These are phyloP conservation scores for Cyberlindnera mrakii DNA, from an alignment of 805 yeast species.

Conservation along the genomic window DNA sequence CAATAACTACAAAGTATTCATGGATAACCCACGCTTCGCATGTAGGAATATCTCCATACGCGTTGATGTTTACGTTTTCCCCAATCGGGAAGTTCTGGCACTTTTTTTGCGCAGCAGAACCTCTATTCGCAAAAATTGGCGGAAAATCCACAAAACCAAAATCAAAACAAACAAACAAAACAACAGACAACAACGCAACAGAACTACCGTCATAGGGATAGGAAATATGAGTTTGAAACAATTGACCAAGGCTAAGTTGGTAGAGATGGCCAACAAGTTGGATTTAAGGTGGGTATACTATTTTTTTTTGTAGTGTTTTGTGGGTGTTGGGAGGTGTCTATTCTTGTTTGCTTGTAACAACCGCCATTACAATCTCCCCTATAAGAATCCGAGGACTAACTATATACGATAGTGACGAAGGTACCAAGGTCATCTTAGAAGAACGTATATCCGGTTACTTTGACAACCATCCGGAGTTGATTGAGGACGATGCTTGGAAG, in stretches of 20 bases:
- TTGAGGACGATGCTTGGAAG: constrained; percentile 15
- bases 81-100: constrained; percentile 6
- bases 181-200: constrained; percentile 2
- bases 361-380: too few species aligned
- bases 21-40: constrained; percentile 9
- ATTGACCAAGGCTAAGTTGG: constrained; percentile 32
- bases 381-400: constrained; percentile 3
- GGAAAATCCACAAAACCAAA: neutral
- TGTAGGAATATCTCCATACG: neutral
- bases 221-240: constrained; percentile 27
- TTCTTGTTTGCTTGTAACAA: neutral
- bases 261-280: constrained; percentile 30
- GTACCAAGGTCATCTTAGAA: constrained; percentile 26
- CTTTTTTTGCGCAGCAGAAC: neutral
- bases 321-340: neutral
- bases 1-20: constrained; percentile 6
- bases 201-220: neutral
- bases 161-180: constrained; percentile 7
- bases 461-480: constrained; percentile 28
- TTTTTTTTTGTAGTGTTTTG: neutral
- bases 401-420: constrained; percentile 18
- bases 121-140: neutral
- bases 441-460: constrained; percentile 23
- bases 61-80: constrained; percentile 18
- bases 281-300: constrained; percentile 27